A percentile compares a stretch with the other conserved stretches of the same genome.
Evolutionary conservation across 345 rosid species (phyloP).

Genomic region (Noccaea bulbosa): DNA sequence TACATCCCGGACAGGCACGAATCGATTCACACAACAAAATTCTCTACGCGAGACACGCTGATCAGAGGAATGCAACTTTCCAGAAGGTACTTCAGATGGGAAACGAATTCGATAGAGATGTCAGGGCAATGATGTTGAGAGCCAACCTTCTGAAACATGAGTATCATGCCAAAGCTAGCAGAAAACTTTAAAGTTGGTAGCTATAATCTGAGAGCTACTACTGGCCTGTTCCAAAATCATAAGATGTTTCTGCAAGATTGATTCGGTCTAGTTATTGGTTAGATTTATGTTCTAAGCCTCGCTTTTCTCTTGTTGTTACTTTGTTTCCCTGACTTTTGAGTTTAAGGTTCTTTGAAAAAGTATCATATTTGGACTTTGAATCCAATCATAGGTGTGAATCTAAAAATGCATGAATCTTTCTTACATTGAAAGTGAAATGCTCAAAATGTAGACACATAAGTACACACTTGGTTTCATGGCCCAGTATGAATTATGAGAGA

Average conservation of each 20-base stretch:
- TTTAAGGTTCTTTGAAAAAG: slow-evolving; percentile 27
- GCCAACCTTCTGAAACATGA: slow-evolving; percentile 88
- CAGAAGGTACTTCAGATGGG: slow-evolving; percentile 96
- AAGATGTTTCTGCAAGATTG: slow-evolving; percentile 4
- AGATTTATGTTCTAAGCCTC: slow-evolving; percentile 11
- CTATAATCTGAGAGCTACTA: slow-evolving; percentile 28
- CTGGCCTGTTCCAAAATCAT: slow-evolving; percentile 9
- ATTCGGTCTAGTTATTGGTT: slow-evolving; percentile 23
- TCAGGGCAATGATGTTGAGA: slow-evolving; percentile 84
- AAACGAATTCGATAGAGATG: slow-evolving; percentile 85
- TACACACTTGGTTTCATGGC: slow-evolving; percentile 34
- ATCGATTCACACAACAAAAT: slow-evolving; percentile 98
- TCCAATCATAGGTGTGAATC: slow-evolving; percentile 33
- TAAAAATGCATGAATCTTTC: slow-evolving; percentile 11
- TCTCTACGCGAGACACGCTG: slow-evolving; percentile 95
- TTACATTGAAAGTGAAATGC: slow-evolving; percentile 26
- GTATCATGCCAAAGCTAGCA: slow-evolving; percentile 57
- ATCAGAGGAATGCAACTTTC: slow-evolving; percentile 94
- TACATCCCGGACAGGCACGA: slow-evolving; percentile 68
- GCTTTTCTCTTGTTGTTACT: slow-evolving; percentile 6
- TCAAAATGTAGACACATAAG: slow-evolving; percentile 30
- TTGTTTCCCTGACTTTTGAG: slow-evolving; percentile 2
- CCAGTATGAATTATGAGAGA: slow-evolving; percentile 15
- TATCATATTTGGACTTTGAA: slow-evolving; percentile 26
- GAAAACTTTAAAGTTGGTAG: slow-evolving; percentile 59